A percentile compares a stretch with the other conserved stretches of the same genome.
These are phyloP conservation scores for Simplicillium sp. DNA, from an alignment of 2,329 filamentous ascomycete species.

Conservation along the genomic window DNA sequence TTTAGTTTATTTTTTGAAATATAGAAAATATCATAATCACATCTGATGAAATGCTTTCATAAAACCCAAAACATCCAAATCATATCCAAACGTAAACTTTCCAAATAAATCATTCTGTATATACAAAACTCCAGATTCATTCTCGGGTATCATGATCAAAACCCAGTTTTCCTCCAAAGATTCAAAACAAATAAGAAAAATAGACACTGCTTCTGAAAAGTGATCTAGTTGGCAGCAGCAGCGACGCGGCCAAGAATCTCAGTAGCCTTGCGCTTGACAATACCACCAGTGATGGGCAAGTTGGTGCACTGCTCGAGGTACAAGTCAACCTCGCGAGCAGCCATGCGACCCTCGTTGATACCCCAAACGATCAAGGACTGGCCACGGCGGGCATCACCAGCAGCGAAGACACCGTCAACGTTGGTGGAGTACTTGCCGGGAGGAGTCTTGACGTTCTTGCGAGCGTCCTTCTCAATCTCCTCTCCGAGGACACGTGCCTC, in stretches of 20 bases:
- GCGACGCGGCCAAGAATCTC: constrained; percentile 44
- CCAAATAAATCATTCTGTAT: too few relatives aligned
- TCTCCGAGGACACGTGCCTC: constrained; percentile 81
- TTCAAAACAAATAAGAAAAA: too few relatives aligned
- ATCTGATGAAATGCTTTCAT: too few relatives aligned
- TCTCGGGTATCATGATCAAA: too few relatives aligned
- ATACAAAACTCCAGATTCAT: too few relatives aligned
- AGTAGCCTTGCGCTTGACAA: constrained; percentile 73
- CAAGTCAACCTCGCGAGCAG: constrained; percentile 82
- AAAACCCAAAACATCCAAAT: too few relatives aligned
- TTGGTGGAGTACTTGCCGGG: constrained; percentile 84
- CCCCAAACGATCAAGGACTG: constrained; percentile 97
- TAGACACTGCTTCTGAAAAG: too few relatives aligned
- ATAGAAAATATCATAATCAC: too few relatives aligned
- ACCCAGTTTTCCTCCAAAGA: too few relatives aligned
- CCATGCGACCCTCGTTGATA: constrained; percentile 93
- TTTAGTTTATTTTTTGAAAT: too few relatives aligned
- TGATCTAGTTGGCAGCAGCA: background rate
- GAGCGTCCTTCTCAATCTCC: constrained; percentile 80
- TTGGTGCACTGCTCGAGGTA: constrained; percentile 73
- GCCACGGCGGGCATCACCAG: constrained; percentile 88
- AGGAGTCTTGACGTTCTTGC: constrained; percentile 94
- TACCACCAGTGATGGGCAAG: constrained; percentile 86
- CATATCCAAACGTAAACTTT: too few relatives aligned
- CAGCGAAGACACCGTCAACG: constrained; percentile 80